Base-by-base conservation (phyloP, 2,329 filamentous ascomycete species). In the Thielaviopsis euricoi region DNA sequence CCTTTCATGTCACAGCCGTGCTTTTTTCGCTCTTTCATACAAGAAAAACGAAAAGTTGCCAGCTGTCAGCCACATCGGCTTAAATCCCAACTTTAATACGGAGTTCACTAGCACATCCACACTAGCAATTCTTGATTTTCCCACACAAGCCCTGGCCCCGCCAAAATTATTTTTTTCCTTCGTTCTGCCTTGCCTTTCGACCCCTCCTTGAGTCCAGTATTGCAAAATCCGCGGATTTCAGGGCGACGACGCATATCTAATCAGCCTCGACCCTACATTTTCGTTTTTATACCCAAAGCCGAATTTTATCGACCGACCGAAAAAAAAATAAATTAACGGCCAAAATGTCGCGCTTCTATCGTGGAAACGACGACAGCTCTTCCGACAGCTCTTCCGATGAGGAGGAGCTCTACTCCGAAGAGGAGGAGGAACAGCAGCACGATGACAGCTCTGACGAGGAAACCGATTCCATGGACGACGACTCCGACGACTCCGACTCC, bases 321-420 rank as follows among this genome's bases (percentile, higher is more conserved):
- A 29, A 37, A 43, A 22, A 54, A 22, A 15, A 25, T 19, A 6
- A n/a, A 53, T n/a, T n/a, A 26, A 56, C 56, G 50, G 56, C 51
- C 53, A 57, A 50, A 62, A 93, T 91, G 87, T 97, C 93, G 80
- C 87, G 89, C 77, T 98, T 97, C 76, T 97, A 97, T 80, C 87
- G 89, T 73, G 87, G 87, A 71, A 87, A 85, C 68, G 77, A 80
- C 76, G 90, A 95, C 74, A 96, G 90, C 82, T 95, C 91, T 69
- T 88, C 83, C 78, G 90, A 96, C 74, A 90, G 82, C 76, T 89
- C 88, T 79, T 95, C 89, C 68, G 91, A 96, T 66, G 91, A 97
- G 78, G 90, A 97, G 76, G 86, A 90, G 74, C 85, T 95, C 74
- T 94, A 94, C 82, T 82, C 80, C 65, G 85, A 85, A 66, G 83